phyloP scores from a whole-genome alignment of 441 rosid species.

The Euphorbia corollata region DNA sequence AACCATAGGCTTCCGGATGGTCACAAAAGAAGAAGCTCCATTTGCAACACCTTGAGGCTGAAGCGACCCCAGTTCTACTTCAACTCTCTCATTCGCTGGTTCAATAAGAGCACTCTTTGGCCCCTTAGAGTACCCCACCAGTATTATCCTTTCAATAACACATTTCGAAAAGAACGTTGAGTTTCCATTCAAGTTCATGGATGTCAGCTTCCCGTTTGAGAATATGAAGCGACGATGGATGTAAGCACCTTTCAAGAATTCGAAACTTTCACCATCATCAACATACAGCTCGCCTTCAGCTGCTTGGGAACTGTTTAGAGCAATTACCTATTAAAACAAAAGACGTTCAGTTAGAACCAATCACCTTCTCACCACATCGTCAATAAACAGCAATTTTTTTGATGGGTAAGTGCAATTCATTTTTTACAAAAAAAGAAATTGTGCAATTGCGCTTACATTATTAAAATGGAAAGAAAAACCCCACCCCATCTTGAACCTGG shows the following conservation, averaged over 20 bases:
- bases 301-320: conserved; percentile 75
- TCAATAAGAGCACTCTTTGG: conserved; percentile 54
- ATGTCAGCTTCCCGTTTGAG: conserved; percentile 63
- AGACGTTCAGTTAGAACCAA: conserved; percentile 1
- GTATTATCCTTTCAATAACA: conserved; percentile 69
- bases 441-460: no score
- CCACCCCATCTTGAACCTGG: no score
- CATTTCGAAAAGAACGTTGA: conserved; percentile 46
- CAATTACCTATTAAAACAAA: conserved; percentile 56
- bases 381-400: no score
- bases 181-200: conserved; percentile 35
- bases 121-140: conserved; percentile 50
- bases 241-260: conserved; percentile 57
- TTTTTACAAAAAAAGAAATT: no score
- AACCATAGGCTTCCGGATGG: conserved; percentile 80
- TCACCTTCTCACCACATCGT: no score
- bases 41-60: conserved; percentile 31
- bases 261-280: conserved; percentile 86
- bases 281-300: conserved; percentile 93
- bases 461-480: no score
- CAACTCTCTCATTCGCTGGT: conserved; percentile 54
- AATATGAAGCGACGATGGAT: conserved; percentile 74
- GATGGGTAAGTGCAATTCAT: no score
- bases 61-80: conserved; percentile 60
- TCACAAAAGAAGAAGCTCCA: conserved; percentile 39